Conservation (phyloP, 2,329 filamentous ascomycete genomes). For the Pseudogymnoascus sp. region DNA sequence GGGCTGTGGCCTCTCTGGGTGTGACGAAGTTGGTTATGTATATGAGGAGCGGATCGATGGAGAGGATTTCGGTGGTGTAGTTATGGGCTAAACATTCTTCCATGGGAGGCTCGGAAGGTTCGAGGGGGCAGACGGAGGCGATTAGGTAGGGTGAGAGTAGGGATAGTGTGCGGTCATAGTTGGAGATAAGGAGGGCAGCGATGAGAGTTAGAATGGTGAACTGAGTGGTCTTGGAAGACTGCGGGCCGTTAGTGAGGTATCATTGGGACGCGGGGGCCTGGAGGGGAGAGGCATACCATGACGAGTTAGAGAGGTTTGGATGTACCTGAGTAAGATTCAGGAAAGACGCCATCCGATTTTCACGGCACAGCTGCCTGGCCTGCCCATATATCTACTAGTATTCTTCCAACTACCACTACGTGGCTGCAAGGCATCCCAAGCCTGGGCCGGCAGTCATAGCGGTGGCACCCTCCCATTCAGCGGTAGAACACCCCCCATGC, state of each 20-base stretch:
- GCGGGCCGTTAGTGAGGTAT: background rate
- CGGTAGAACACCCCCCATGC: background rate
- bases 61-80: constrained; percentile 20
- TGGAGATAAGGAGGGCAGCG: background rate
- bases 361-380: background rate
- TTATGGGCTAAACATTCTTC: constrained; percentile 13
- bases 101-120: background rate
- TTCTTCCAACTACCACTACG: background rate
- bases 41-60: constrained; percentile 20
- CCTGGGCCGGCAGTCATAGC: background rate
- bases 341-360: background rate
- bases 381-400: background rate
- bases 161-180: background rate
- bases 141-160: background rate
- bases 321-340: background rate
- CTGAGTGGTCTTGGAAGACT: constrained; percentile 1
- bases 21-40: constrained; percentile 21
- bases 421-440: background rate
- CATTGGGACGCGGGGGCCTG: no score
- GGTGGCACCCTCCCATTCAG: background rate
- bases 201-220: constrained; percentile 2
- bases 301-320: background rate
- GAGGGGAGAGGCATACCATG: background rate
- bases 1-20: constrained; percentile 9
- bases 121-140: background rate